These are phyloP conservation scores for Termitomyces sp. DNA, from an alignment of 768 basidiomycete species.

Conservation along the genomic window DNA sequence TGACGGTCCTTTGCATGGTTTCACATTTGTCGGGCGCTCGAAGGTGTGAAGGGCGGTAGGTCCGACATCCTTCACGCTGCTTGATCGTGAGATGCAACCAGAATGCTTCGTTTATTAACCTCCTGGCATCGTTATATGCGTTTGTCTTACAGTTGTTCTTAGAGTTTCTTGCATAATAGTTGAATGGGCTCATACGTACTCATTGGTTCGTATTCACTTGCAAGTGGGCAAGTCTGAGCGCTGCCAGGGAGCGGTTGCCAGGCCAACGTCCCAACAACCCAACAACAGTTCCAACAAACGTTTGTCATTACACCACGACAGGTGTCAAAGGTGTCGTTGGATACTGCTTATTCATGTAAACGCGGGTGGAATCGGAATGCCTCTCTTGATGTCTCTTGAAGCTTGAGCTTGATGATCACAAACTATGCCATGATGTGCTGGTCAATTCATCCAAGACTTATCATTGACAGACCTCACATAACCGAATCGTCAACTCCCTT, in stretches of 20 bases:
- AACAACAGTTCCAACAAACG: too few relatives aligned
- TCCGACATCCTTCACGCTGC: neutral
- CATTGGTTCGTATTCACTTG: too few relatives aligned
- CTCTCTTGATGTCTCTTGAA: neutral
- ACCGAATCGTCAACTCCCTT: neutral
- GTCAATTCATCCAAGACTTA: neutral
- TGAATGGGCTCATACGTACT: too few relatives aligned
- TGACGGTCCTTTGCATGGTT: neutral
- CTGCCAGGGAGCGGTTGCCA: too few relatives aligned
- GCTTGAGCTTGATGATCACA: neutral
- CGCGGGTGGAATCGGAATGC: neutral
- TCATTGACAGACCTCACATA: neutral
- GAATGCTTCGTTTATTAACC: too few relatives aligned
- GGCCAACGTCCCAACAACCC: too few relatives aligned
- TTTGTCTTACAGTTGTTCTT: neutral
- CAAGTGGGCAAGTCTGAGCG: too few relatives aligned
- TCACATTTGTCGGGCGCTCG: neutral
- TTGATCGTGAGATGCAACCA: too few relatives aligned
- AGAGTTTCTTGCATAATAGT: too few relatives aligned
- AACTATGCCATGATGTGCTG: neutral
- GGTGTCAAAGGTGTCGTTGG: too few relatives aligned
- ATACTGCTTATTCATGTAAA: neutral
- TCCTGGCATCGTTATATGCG: neutral
- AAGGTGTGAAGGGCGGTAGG: neutral
- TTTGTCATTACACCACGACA: too few relatives aligned